Conservation (phyloP, 768 basidiomycete species). For the Russula sp. region DNA sequence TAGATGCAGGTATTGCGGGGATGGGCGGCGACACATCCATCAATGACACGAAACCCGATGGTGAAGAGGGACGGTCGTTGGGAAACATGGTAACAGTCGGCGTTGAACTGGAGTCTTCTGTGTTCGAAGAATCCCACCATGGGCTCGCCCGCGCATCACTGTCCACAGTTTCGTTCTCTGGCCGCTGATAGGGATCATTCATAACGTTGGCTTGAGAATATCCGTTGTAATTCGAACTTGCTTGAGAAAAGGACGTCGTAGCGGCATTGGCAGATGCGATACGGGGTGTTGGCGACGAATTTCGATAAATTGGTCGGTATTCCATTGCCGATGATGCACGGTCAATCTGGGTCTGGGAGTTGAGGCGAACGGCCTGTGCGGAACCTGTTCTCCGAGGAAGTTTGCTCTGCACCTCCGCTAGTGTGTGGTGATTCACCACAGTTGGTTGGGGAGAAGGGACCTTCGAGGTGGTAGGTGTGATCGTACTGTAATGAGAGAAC, state of each 20-base stretch:
- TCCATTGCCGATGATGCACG: constrained; percentile 77
- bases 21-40: constrained; percentile 55
- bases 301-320: constrained; percentile 42
- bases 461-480: constrained; percentile 75
- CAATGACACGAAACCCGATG: constrained; percentile 58
- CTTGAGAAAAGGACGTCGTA: constrained; percentile 44
- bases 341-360: constrained; percentile 49
- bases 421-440: constrained; percentile 31
- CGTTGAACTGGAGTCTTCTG: constrained; percentile 35
- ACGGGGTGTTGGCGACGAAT: constrained; percentile 46
- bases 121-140: constrained; percentile 59
- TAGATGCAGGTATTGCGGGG: constrained; percentile 25
- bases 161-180: neutral
- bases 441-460: constrained; percentile 67
- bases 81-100: constrained; percentile 67
- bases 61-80: constrained; percentile 30
- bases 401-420: constrained; percentile 31
- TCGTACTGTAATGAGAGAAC: constrained; percentile 89
- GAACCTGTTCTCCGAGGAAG: constrained; percentile 56
- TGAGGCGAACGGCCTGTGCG: constrained; percentile 51
- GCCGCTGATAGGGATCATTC: neutral
- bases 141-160: constrained; percentile 2
- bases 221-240: constrained; percentile 28
- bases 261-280: constrained; percentile 46
- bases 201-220: constrained; percentile 12